Percentiles rank a stretch among this genome's conserved stretches.
These are phyloP conservation scores for Saturnispora sekii DNA, from an alignment of 805 yeast species.

Conservation along the genomic window DNA sequence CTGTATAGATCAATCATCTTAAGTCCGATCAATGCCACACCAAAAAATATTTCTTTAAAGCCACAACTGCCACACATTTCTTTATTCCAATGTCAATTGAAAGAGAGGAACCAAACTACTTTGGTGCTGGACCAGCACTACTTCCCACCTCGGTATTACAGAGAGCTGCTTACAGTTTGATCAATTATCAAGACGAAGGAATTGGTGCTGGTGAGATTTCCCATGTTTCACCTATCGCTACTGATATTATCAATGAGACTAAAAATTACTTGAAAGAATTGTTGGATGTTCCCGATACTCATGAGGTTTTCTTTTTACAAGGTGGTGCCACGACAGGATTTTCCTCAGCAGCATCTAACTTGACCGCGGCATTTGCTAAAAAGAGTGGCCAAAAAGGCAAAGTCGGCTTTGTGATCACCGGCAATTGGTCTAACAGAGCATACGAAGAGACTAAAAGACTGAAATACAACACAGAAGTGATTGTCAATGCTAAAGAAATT, in stretches of 20 bases:
- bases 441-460: slow-evolving; percentile 78
- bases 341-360: slow-evolving; percentile 74
- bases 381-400: slow-evolving; percentile 67
- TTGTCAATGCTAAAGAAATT: slow-evolving; percentile 52
- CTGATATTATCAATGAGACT: slow-evolving; percentile 64
- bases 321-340: slow-evolving; percentile 98
- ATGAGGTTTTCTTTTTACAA: slow-evolving; percentile 90
- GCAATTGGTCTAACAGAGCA: slow-evolving; percentile 89
- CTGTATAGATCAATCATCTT: no score
- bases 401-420: slow-evolving; percentile 84
- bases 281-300: slow-evolving; percentile 76
- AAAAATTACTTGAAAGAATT: slow-evolving; percentile 57
- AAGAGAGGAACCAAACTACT: slow-evolving; percentile 69
- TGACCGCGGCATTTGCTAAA: slow-evolving; percentile 58
- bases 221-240: slow-evolving; percentile 83
- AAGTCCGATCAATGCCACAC: no score
- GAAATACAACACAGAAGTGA: slow-evolving; percentile 62
- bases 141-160: slow-evolving; percentile 77
- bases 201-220: slow-evolving; percentile 94
- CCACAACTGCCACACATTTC: no score
- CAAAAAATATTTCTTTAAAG: no score
- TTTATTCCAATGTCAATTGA: slow-evolving; percentile 30
- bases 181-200: slow-evolving; percentile 60
- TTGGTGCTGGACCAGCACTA: slow-evolving; percentile 98
- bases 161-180: slow-evolving; percentile 77